A percentile compares a stretch with the other conserved stretches of the same genome.
phyloP scores from a whole-genome alignment of 768 basidiomycete species.

The Cyathus striatus region DNA sequence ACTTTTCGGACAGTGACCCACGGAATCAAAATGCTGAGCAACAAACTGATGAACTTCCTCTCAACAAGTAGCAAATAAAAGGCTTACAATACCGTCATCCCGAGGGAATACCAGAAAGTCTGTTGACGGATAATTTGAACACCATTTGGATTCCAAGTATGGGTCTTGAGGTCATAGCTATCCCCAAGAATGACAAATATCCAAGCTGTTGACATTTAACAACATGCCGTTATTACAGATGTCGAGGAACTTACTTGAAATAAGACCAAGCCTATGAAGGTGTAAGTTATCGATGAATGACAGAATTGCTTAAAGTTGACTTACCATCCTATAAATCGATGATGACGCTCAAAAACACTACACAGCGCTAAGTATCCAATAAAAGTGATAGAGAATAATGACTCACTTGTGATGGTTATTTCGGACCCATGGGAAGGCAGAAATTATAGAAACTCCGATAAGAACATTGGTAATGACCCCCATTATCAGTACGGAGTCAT shows the following conservation, averaged over 20 bases:
- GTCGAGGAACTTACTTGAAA: constrained; percentile 42
- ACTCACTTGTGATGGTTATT: constrained; percentile 78
- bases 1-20: constrained; percentile 77
- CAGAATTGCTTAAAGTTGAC: constrained; percentile 12
- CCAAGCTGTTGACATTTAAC: constrained; percentile 47
- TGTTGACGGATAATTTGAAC: constrained; percentile 59
- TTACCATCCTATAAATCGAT: constrained; percentile 79
- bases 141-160: constrained; percentile 57
- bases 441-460: constrained; percentile 54
- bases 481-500: constrained; percentile 50
- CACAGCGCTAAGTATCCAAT: constrained; percentile 1
- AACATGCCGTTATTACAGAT: no score
- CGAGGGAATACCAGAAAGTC: constrained; percentile 74
- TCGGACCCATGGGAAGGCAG: constrained; percentile 76
- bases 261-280: constrained; percentile 39
- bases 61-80: constrained; percentile 8
- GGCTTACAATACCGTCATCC: constrained; percentile 69
- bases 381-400: neutral
- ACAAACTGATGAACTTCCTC: neutral
- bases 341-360: constrained; percentile 77
- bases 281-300: constrained; percentile 2
- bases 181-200: constrained; percentile 67
- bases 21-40: constrained; percentile 57
- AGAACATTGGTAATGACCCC: constrained; percentile 59
- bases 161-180: constrained; percentile 51